phyloP scores from a whole-genome alignment of 2,329 filamentous ascomycete species.

The Periglandula ipomoeae region DNA sequence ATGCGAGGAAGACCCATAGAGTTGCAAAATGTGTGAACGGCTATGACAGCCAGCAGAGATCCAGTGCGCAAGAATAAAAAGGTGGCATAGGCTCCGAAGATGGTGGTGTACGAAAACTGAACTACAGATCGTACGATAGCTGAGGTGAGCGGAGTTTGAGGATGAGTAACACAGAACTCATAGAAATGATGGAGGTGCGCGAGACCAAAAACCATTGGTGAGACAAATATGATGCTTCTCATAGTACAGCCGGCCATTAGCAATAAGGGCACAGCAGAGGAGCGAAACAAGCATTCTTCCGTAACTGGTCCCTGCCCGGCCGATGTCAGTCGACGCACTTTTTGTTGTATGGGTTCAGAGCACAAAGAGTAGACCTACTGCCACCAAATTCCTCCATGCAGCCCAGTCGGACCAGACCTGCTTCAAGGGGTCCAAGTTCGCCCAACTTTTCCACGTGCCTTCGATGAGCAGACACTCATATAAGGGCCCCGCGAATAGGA shows the following conservation, averaged over 20 bases:
- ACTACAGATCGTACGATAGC: constrained; percentile 65
- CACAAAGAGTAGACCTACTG: constrained; percentile 42
- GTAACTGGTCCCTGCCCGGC: constrained; percentile 66
- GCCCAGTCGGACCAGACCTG: constrained; percentile 64
- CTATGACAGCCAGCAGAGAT: constrained; percentile 64
- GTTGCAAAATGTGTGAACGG: constrained; percentile 86
- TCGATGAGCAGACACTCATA: constrained; percentile 73
- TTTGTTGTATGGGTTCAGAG: not conserved
- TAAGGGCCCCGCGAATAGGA: constrained; percentile 77
- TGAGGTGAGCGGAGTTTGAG: constrained; percentile 52
- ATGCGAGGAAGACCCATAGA: constrained; percentile 80
- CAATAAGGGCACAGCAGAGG: constrained; percentile 74
- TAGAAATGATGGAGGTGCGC: constrained; percentile 95
- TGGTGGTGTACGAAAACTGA: constrained; percentile 81
- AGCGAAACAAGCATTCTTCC: constrained; percentile 90
- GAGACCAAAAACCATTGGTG: constrained; percentile 83
- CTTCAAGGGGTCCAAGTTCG: constrained; percentile 43
- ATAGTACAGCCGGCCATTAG: constrained; percentile 55
- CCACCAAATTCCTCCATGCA: constrained; percentile 78
- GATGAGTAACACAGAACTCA: constrained; percentile 79
- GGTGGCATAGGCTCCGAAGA: constrained; percentile 89
- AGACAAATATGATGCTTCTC: constrained; percentile 61
- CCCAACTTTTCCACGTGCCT: constrained; percentile 57
- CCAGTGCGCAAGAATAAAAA: constrained; percentile 84
- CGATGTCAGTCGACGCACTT: constrained; percentile 3